phyloP scores from a whole-genome alignment of 1,284 basidiomycete species.

The Peniophora sp. region DNA sequence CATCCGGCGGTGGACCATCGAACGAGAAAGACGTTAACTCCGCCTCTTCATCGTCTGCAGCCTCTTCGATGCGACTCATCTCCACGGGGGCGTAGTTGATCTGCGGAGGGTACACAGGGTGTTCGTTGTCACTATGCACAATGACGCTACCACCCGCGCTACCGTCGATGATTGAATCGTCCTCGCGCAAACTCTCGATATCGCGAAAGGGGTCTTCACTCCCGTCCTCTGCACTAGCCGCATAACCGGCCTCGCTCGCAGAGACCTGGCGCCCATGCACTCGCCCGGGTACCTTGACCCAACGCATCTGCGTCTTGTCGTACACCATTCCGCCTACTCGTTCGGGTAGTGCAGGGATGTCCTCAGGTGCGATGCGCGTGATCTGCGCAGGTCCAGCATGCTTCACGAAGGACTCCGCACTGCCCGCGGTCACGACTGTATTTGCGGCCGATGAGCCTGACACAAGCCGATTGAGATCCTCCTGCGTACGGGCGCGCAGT shows the following conservation, averaged over 20 bases:
- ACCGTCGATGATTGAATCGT: slow-evolving; percentile 25
- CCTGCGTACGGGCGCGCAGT: slow-evolving; percentile 41
- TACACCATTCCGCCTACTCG: slow-evolving; percentile 82
- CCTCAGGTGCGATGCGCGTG: slow-evolving; percentile 71
- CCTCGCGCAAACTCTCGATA: slow-evolving; percentile 74
- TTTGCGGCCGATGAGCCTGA: slow-evolving; percentile 76
- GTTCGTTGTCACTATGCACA: slow-evolving; percentile 10
- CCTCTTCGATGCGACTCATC: slow-evolving; percentile 44
- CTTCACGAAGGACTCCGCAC: slow-evolving; percentile 75
- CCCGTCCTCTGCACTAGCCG: slow-evolving; percentile 33
- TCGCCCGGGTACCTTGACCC: slow-evolving; percentile 53
- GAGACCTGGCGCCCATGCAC: slow-evolving; percentile 19
- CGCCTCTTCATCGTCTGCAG: slow-evolving; percentile 53
- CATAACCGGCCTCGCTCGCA: slow-evolving; percentile 28
- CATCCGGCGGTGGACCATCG: slow-evolving; percentile 45
- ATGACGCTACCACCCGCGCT: slow-evolving; percentile 2
- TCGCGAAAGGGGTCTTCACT: slow-evolving; percentile 84
- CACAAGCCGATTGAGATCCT: slow-evolving; percentile 80
- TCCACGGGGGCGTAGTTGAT: slow-evolving; percentile 18
- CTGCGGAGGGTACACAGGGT: slow-evolving; percentile 12
- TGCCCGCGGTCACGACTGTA: slow-evolving; percentile 62
- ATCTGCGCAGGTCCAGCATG: slow-evolving; percentile 73
- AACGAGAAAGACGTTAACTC: slow-evolving; percentile 67
- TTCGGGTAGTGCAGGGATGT: slow-evolving; percentile 68
- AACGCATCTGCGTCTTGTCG: slow-evolving; percentile 73